phyloP scores from a whole-genome alignment of 192 early-diverging fungal genomes.

The Rhizophlyctis rosea region DNA sequence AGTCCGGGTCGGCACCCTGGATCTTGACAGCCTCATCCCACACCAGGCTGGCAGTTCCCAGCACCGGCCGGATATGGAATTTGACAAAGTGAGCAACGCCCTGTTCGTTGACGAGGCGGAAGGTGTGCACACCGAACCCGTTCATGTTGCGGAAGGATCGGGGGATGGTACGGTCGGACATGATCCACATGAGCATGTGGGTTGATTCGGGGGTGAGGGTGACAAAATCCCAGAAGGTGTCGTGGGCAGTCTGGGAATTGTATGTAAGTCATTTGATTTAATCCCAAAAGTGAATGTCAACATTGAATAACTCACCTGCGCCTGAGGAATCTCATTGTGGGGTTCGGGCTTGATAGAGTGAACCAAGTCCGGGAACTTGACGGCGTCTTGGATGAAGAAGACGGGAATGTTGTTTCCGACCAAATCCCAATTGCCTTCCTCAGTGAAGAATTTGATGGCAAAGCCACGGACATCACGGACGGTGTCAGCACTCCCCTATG shows the following conservation, averaged over 20 bases:
- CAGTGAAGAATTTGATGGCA: slow-evolving; percentile 82
- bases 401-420: slow-evolving; percentile 84
- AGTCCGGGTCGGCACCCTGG: slow-evolving; percentile 68
- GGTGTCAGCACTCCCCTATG: slow-evolving; percentile 71
- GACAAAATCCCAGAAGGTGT: slow-evolving; percentile 28
- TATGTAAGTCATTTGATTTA: no score
- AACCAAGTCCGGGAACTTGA: slow-evolving; percentile 69
- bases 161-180: slow-evolving; percentile 82
- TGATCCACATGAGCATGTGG: slow-evolving; percentile 76
- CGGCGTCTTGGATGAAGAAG: slow-evolving; percentile 68
- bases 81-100: slow-evolving; percentile 75
- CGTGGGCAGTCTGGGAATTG: slow-evolving; percentile 12
- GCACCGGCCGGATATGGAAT: slow-evolving; percentile 81
- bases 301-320: slow-evolving; percentile 11
- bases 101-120: slow-evolving; percentile 67
- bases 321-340: slow-evolving; percentile 66
- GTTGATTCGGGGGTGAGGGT: slow-evolving; percentile 61
- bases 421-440: slow-evolving; percentile 78
- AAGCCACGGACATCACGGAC: slow-evolving; percentile 80
- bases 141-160: slow-evolving; percentile 79
- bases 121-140: slow-evolving; percentile 76
- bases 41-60: slow-evolving; percentile 71
- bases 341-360: slow-evolving; percentile 84
- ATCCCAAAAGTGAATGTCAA: not conserved
- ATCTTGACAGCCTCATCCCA: slow-evolving; percentile 60